phyloP scores from a whole-genome alignment of 495 filamentous ascomycete genomes.

The Lepidopterella palustris region DNA sequence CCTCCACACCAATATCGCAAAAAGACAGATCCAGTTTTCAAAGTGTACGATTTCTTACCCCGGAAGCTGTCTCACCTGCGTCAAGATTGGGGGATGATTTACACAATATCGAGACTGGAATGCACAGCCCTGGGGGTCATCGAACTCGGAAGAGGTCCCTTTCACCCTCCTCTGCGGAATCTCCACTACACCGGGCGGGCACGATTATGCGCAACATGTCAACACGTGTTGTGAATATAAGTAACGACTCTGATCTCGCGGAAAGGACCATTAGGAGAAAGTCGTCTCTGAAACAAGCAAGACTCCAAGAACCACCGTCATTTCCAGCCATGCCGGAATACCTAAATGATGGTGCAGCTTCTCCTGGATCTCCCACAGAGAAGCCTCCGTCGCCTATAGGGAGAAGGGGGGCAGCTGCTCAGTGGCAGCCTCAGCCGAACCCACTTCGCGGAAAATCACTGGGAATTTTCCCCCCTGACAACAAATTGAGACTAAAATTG shows the following conservation, averaged over 20 bases:
- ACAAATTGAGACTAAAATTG: constrained; percentile 61
- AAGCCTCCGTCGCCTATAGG: constrained; percentile 31
- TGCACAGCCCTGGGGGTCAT: constrained; percentile 10
- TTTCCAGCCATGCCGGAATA: constrained; percentile 53
- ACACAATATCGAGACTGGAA: constrained; percentile 48
- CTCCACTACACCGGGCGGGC: constrained; percentile 68
- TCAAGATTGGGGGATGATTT: constrained; percentile 60
- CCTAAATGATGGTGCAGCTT: constrained; percentile 48
- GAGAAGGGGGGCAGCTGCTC: constrained; percentile 1
- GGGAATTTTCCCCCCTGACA: constrained; percentile 74
- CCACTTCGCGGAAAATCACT: constrained; percentile 84
- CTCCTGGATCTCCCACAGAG: constrained; percentile 43
- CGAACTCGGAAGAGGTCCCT: constrained; percentile 48
- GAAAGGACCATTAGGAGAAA: constrained; percentile 68
- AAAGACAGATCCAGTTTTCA: constrained; percentile 58
- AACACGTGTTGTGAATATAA: constrained; percentile 93
- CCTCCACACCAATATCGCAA: constrained; percentile 42
- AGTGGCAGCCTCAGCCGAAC: constrained; percentile 54
- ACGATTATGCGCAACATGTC: constrained; percentile 96
- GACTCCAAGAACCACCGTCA: constrained; percentile 49
- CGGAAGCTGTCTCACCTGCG: constrained; percentile 34
- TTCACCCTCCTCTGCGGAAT: constrained; percentile 60
- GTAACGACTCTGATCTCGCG: constrained; percentile 75
- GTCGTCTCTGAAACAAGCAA: constrained; percentile 49
- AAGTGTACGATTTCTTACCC: constrained; percentile 44